phyloP scores from a whole-genome alignment of 1,284 basidiomycete species.

The Papiliotrema laurentii region DNA sequence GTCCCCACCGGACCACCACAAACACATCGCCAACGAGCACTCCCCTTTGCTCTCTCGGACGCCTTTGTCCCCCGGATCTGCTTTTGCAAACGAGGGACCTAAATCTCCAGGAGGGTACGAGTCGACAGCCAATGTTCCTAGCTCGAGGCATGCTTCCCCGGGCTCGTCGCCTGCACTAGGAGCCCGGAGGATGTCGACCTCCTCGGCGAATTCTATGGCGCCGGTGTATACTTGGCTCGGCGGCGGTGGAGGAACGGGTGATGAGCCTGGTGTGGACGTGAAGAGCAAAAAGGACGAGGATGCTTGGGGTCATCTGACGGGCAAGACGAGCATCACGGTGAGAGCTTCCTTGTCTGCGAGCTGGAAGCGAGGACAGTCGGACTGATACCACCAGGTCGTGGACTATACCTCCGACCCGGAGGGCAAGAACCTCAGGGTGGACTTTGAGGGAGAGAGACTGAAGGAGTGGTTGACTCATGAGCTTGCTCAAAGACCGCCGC shows the following conservation, averaged over 20 bases:
- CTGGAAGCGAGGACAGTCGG: too few species aligned
- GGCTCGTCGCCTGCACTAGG: background rate
- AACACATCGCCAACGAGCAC: background rate
- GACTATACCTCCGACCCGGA: conserved; percentile 41
- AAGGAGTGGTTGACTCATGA: conserved; percentile 38
- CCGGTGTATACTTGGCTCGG: conserved; percentile 33
- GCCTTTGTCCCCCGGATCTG: background rate
- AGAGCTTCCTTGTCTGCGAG: conserved; percentile 2
- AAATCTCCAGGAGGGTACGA: background rate
- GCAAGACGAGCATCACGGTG: conserved; percentile 30
- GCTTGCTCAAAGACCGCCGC: conserved; percentile 24
- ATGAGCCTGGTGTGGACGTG: conserved; percentile 49
- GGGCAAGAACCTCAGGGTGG: conserved; percentile 36
- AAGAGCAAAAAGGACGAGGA: conserved; percentile 38
- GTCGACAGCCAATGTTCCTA: background rate
- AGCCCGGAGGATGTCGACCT: background rate
- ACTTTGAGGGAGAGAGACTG: conserved; percentile 40
- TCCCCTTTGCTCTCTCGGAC: background rate
- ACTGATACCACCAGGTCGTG: conserved; percentile 31
- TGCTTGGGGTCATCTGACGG: conserved; percentile 35
- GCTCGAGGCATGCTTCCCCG: background rate
- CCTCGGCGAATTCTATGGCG: background rate
- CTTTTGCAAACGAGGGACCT: background rate
- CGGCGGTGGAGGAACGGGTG: conserved; percentile 39
- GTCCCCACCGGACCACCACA: background rate